A percentile compares a stretch with the other conserved stretches of the same genome.
phyloP scores from a whole-genome alignment of 2,329 filamentous ascomycete genomes.

The Setomelanomma holmii region DNA sequence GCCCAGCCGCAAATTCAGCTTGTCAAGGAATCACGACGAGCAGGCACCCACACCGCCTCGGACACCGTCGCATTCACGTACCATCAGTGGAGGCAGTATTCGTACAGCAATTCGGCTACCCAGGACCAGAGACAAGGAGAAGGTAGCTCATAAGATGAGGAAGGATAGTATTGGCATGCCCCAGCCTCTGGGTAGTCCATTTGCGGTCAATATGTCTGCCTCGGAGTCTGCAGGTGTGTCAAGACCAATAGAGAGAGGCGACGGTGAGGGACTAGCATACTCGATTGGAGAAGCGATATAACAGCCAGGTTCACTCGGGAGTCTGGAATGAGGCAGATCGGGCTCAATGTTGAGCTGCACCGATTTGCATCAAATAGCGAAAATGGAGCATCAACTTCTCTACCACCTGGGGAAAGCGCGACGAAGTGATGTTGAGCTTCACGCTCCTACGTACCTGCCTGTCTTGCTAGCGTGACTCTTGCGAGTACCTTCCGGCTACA shows the following conservation, averaged over 20 bases:
- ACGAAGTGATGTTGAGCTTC: background rate
- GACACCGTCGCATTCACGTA: conserved; percentile 29
- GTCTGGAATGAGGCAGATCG: too few relatives aligned
- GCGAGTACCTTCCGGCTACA: too few relatives aligned
- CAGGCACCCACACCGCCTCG: background rate
- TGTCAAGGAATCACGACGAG: conserved; percentile 13
- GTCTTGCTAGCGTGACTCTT: too few relatives aligned
- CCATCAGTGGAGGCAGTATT: conserved; percentile 31
- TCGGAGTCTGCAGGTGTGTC: background rate
- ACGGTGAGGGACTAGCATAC: background rate
- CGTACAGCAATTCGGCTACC: conserved; percentile 30
- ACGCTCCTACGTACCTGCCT: too few relatives aligned
- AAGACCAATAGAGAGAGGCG: background rate
- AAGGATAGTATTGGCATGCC: conserved; percentile 39
- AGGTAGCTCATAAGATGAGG: conserved; percentile 18
- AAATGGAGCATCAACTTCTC: background rate
- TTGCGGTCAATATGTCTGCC: conserved; percentile 18
- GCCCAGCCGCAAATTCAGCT: conserved; percentile 10
- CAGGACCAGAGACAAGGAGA: conserved; percentile 26
- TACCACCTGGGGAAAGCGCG: background rate
- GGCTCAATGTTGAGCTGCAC: background rate
- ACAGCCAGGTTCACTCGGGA: too few relatives aligned
- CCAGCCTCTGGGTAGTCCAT: conserved; percentile 26
- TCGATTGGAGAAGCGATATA: conserved; percentile 18
- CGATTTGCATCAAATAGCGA: background rate